Percentiles rank a stretch among this genome's conserved stretches.
These are phyloP conservation scores for Hemisphaericaspora subhashii DNA, from an alignment of 1,139 yeast genomes.

Conservation along the genomic window DNA sequence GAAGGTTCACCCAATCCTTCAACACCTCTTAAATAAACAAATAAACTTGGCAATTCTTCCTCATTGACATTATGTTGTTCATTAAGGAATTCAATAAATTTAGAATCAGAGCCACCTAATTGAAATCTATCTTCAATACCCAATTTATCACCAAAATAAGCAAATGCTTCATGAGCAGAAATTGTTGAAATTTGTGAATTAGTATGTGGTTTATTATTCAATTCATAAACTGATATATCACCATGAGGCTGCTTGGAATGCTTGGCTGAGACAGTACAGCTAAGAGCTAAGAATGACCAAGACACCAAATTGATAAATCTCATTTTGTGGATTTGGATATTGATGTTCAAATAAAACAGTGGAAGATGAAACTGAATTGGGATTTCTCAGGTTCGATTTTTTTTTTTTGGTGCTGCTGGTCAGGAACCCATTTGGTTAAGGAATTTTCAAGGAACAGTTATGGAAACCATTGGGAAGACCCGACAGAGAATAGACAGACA, in stretches of 20 bases:
- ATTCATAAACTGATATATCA: constrained; percentile 21
- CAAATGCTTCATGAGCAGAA: constrained; percentile 21
- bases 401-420: too few species aligned
- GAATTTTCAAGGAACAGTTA: too few species aligned
- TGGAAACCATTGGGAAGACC: too few species aligned
- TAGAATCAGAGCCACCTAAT: constrained; percentile 28
- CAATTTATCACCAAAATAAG: constrained; percentile 44
- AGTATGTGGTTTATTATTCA: constrained; percentile 10
- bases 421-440: too few species aligned
- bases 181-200: constrained; percentile 1
- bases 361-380: too few species aligned
- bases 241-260: not conserved
- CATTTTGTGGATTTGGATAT: constrained; percentile 11
- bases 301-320: constrained; percentile 14
- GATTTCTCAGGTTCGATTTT: too few species aligned
- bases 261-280: constrained; percentile 1
- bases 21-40: constrained; percentile 40
- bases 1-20: constrained; percentile 15
- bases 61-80: constrained; percentile 16
- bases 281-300: constrained; percentile 12
- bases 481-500: too few species aligned
- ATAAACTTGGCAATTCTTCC: constrained; percentile 28
- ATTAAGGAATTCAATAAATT: constrained; percentile 28
- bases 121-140: constrained; percentile 35
- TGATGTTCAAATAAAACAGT: not conserved